Conservation (phyloP, 768 basidiomycete species). For the Mycena filopes region DNA sequence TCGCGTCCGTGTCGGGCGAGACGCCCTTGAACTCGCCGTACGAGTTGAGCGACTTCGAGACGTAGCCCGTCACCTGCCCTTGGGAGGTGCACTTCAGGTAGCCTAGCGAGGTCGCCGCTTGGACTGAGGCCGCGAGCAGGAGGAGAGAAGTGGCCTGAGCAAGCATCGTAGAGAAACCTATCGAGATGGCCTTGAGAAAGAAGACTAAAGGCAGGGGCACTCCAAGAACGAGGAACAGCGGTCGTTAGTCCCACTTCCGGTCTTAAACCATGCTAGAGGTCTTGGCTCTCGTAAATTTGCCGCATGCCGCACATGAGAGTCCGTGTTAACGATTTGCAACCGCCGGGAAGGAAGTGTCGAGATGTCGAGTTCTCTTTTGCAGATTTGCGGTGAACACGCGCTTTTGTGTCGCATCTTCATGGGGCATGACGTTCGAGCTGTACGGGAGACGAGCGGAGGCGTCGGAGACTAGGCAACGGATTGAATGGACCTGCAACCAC, state of each 20-base stretch:
- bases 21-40: constrained; percentile 22
- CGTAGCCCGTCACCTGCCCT: constrained; percentile 13
- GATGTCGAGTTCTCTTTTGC: background rate
- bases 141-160: constrained; percentile 9
- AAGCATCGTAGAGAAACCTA: constrained; percentile 6
- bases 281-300: background rate
- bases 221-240: background rate
- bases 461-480: too few species aligned
- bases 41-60: constrained; percentile 10
- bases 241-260: background rate
- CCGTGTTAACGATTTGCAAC: background rate
- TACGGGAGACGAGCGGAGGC: too few species aligned
- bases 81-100: constrained; percentile 10
- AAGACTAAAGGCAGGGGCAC: background rate
- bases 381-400: too few species aligned
- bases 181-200: background rate
- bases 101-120: constrained; percentile 6
- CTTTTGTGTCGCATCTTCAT: too few species aligned
- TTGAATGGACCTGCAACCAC: too few species aligned
- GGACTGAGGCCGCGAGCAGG: background rate
- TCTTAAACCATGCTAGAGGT: constrained; percentile 2
- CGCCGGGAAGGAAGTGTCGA: background rate
- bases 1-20: constrained; percentile 10
- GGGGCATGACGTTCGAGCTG: too few species aligned
- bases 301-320: background rate